Percentiles rank a stretch among this genome's conserved stretches.
Evolutionary conservation across 225 moss, liverwort and hornwort species (phyloP).

Genomic region (Bryum argenteum): DNA sequence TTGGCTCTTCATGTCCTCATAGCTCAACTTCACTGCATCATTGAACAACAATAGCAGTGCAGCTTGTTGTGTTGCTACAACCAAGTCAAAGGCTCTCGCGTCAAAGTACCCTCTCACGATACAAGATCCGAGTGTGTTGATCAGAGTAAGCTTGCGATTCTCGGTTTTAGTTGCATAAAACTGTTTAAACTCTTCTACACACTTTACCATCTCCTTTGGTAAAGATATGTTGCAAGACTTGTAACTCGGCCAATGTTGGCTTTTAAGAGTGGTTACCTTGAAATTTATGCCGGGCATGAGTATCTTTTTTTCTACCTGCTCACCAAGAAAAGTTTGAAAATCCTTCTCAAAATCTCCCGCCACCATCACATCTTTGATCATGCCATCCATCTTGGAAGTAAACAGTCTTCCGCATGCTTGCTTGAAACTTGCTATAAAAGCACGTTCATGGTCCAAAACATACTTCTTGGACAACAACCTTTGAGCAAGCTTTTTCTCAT

Average conservation of each 20-base stretch:
- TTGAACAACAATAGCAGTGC: background rate
- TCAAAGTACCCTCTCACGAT: background rate
- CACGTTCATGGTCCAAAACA: background rate
- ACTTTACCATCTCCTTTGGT: constrained; percentile 76
- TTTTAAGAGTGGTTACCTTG: constrained; percentile 49
- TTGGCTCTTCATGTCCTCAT: background rate
- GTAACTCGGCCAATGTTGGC: constrained; percentile 76
- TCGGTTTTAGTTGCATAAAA: constrained; percentile 36
- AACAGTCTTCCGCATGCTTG: background rate
- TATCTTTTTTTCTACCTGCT: background rate
- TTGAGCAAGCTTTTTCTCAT: background rate
- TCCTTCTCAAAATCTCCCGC: background rate
- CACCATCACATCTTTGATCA: background rate
- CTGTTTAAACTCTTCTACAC: constrained; percentile 76
- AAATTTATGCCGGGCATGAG: background rate
- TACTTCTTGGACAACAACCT: background rate
- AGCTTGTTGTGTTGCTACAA: background rate
- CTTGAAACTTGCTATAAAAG: background rate
- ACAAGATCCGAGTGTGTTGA: background rate
- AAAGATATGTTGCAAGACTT: constrained; percentile 70
- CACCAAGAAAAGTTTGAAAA: background rate
- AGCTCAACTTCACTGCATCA: background rate
- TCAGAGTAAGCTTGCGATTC: background rate
- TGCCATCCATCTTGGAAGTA: background rate
- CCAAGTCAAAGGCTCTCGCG: background rate